Evolutionary conservation across 345 rosid genomes (phyloP).

Genomic region (Citrus inodora): DNA sequence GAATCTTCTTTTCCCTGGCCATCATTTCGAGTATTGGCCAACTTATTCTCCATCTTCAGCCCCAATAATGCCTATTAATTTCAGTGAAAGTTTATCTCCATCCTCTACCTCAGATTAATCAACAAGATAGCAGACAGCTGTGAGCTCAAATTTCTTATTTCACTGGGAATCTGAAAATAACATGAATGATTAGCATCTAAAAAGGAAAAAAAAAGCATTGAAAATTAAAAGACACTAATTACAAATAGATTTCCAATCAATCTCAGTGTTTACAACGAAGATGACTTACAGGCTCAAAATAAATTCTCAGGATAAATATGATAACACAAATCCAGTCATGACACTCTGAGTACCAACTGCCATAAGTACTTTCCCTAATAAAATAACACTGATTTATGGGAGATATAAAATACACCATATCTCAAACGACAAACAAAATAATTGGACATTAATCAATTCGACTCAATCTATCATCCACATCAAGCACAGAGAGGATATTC

Average conservation of each 20-base stretch:
- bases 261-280: not conserved
- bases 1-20: conserved; percentile 45
- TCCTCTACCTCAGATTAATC: conserved; percentile 19
- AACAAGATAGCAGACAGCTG: not conserved
- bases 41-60: conserved; percentile 47
- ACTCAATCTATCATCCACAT: not conserved
- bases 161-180: conserved; percentile 31
- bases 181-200: conserved; percentile 17
- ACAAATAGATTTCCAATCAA: conserved; percentile 6
- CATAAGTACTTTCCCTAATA: not conserved
- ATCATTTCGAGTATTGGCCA: conserved; percentile 34
- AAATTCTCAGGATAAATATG: not conserved
- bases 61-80: conserved; percentile 8
- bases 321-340: not conserved
- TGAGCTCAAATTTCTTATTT: not conserved
- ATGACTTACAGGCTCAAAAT: not conserved
- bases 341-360: not conserved
- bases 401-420: not conserved
- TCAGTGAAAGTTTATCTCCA: conserved; percentile 19
- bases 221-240: conserved; percentile 6
- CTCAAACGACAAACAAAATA: not conserved
- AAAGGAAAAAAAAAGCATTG: not conserved
- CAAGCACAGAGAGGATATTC: not conserved
- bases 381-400: not conserved
- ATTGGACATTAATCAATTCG: not conserved